These are phyloP conservation scores for Cercospora berteroae DNA, from an alignment of 2,329 filamentous ascomycete genomes.

Conservation along the genomic window DNA sequence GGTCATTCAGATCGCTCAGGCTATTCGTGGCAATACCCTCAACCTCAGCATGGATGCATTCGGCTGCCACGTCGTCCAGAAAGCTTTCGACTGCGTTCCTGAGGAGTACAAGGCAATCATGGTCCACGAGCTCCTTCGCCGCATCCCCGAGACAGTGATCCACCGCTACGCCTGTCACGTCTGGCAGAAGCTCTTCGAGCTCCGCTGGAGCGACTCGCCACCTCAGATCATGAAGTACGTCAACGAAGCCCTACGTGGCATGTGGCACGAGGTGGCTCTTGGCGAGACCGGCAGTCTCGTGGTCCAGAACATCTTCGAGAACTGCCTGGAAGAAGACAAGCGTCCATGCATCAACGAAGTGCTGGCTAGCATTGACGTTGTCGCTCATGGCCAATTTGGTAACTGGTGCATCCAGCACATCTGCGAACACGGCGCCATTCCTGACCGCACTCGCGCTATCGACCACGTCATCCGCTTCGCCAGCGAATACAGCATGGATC, in stretches of 20 bases:
- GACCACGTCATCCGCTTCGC: conserved; percentile 94
- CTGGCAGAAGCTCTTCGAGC: conserved; percentile 98
- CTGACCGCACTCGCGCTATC: conserved; percentile 87
- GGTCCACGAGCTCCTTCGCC: conserved; percentile 94
- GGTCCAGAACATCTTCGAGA: conserved; percentile 99
- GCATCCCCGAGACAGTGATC: conserved; percentile 96
- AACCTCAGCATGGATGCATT: conserved; percentile 98
- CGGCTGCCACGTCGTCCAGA: conserved; percentile 96
- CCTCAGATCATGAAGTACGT: conserved; percentile 99
- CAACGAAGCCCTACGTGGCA: conserved; percentile 88
- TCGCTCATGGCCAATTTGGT: conserved; percentile 95
- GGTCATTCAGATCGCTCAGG: conserved; percentile 88
- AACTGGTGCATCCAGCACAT: conserved; percentile 99
- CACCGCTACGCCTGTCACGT: conserved; percentile 98
- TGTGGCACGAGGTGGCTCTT: conserved; percentile 98
- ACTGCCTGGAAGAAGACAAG: conserved; percentile 98
- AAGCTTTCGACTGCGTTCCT: conserved; percentile 95
- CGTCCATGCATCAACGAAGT: conserved; percentile 97
- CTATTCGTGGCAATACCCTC: conserved; percentile 90
- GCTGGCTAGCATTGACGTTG: conserved; percentile 88
- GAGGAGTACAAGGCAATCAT: conserved; percentile 98
- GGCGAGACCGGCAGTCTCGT: conserved; percentile 97
- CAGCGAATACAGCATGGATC: conserved; percentile 96
- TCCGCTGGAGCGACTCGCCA: conserved; percentile 90
- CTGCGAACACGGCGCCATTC: conserved; percentile 89